Base-by-base conservation (phyloP, 768 basidiomycete genomes). In the Serpula lacrymans region DNA sequence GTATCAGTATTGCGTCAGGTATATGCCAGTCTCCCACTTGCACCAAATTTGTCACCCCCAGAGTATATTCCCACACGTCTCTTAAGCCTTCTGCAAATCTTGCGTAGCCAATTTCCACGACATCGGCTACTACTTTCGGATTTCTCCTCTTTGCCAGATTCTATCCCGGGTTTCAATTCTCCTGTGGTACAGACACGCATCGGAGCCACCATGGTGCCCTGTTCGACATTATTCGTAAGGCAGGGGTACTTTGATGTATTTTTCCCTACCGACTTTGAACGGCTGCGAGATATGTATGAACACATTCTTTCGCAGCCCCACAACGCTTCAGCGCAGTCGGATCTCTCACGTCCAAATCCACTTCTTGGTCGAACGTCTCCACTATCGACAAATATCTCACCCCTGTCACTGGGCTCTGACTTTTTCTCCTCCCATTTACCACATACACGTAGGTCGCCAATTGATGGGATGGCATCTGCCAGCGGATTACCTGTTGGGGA, bases 161-260 rank as follows among this genome's bases (percentile, higher is more conserved):
- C 90, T 0, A 82, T 98, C 8, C 74, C 78, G 2, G 63, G 63
- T 18, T 47, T 51, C 30, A 80, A 74, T 51, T 88, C 87, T 4
- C 96, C 96, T 9, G 96, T 98, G 17, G 96, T 98, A 17, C 96
- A 99, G 66, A 97, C 96, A 18, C 79, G 91, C 37, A 84, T 87
- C 57, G 80, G 78, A 32, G 86, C 85, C 45, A 75, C 77, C 34
- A 93, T 88, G 54, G 84, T 98, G 2, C 88, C 96, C 4, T 93
- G 90, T 54, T 73, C 82, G 47, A 97, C 89, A 11, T 74, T 96
- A 42, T 80, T 95, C 52, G 96, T 99, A 43, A 83, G 82, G 52
- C 95, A 88, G 55, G 96, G 96, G 6, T 94, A 83, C 67, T 99
- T 99, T 62, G 96, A 99, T 61, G 98, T 98, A 46, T 90, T 99